Evolutionary conservation across 768 basidiomycete genomes (phyloP).

Genomic region (Tricholomella constricta): DNA sequence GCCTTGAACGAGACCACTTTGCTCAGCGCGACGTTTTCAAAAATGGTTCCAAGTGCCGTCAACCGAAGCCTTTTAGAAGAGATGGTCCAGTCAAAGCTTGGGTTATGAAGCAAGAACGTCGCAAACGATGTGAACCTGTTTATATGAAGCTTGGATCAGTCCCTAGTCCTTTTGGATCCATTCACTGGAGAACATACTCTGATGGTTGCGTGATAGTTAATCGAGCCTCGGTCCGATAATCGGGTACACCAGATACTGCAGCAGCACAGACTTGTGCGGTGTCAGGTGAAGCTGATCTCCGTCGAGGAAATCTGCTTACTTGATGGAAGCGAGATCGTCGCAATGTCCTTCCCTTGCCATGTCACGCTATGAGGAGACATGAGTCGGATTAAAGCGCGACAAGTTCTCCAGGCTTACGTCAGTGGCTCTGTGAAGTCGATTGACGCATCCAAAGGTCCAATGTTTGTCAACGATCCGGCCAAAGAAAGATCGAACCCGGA

Average conservation of each 20-base stretch:
- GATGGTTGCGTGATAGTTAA: slow-evolving; percentile 57
- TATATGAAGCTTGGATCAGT: background rate
- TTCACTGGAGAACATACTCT: slow-evolving; percentile 45
- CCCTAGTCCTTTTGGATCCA: no score
- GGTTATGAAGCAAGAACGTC: slow-evolving; percentile 63
- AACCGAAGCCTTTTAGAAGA: slow-evolving; percentile 65
- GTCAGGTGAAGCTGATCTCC: background rate
- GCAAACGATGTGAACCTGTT: slow-evolving; percentile 66
- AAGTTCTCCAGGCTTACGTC: slow-evolving; percentile 38
- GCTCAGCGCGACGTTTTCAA: slow-evolving; percentile 61
- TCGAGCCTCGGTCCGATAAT: slow-evolving; percentile 53
- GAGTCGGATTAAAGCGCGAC: background rate
- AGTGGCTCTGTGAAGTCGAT: slow-evolving; percentile 69
- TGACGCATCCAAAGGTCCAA: slow-evolving; percentile 68
- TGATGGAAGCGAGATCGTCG: slow-evolving; percentile 60
- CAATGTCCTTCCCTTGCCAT: slow-evolving; percentile 67
- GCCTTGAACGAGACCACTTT: slow-evolving; percentile 68
- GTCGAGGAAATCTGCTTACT: slow-evolving; percentile 33
- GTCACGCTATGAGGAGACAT: slow-evolving; percentile 42
- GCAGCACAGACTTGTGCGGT: slow-evolving; percentile 57
- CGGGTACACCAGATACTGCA: slow-evolving; percentile 66
- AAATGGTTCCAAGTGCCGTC: slow-evolving; percentile 67
- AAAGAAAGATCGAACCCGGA: slow-evolving; percentile 65
- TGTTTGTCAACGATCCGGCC: slow-evolving; percentile 58
- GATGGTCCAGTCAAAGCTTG: slow-evolving; percentile 69